Base-by-base conservation (phyloP, 257 asterid genomes). In the Solanum corneliomulleri region DNA sequence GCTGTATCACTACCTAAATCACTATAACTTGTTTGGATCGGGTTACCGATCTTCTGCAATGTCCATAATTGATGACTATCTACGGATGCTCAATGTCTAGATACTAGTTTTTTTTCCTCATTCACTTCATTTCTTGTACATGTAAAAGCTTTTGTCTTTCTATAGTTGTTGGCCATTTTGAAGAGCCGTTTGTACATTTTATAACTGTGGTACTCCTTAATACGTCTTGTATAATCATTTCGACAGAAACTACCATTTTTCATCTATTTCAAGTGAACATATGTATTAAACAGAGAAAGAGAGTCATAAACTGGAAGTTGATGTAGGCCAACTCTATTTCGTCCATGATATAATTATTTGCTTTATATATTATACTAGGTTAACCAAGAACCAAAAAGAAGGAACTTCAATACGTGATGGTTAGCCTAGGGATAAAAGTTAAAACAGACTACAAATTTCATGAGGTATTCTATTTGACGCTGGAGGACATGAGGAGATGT, bases 1-100 rank as follows among this genome's bases (percentile, higher is more conserved):
- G 94, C 89, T 97, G 87, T 95, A 97, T 89, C 99, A 97, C 89
- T 97, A 97, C 92, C 88, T 97, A 87, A 97, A 97, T 90, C 99
- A 97, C 88, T 97, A 97, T 90, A 97, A 97, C 88, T 76, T 97
- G 93, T 97, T 97, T 66, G 99, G 99, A 60, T 94, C 99, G 4
- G 95, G 99, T 84, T 97, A 97, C 83, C 92, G 99, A 2, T 90
- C 98, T 0, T 94, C 98, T 21, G 92, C 98, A 85, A 86, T 97
- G 96, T 93, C 97, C 89, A 94, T 97, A 70, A 95, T 95, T 78
- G 98, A 97, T 21, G 94, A 93, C 88, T 97, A 94, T 85, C 91
- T 95, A 27, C 88, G 93, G 89, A 89, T 91, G 92, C 87, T 95
- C 84, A 90, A 89, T 45, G 95, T 87, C 88, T 96, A 93, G 91